phyloP scores from a whole-genome alignment of 495 filamentous ascomycete species.

The Astrothelium subdiscretum region DNA sequence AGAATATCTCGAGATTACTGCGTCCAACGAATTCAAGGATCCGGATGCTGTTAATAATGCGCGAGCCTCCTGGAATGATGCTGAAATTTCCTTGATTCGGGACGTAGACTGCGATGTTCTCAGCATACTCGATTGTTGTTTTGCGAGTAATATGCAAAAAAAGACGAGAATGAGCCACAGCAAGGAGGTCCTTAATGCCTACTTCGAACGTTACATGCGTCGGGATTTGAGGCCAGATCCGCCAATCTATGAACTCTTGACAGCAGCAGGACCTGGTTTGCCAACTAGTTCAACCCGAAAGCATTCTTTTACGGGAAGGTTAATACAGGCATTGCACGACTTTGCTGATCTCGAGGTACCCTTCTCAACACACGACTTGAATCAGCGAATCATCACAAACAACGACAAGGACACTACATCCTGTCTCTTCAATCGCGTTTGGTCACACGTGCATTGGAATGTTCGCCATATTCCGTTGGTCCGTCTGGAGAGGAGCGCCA shows the following conservation, averaged over 20 bases:
- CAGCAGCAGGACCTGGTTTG: neutral
- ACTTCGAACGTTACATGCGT: neutral
- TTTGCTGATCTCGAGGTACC: neutral
- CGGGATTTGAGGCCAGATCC: neutral
- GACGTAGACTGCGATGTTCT: constrained; percentile 18
- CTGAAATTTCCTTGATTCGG: constrained; percentile 14
- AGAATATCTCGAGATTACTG: constrained; percentile 10
- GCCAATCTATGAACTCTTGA: neutral
- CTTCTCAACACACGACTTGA: neutral
- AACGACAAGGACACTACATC: neutral
- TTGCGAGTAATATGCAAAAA: constrained; percentile 10
- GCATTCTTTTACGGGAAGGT: neutral
- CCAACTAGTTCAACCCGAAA: neutral
- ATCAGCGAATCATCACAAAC: neutral
- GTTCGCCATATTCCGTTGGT: neutral
- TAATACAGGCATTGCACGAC: neutral
- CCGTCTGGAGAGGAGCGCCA: neutral
- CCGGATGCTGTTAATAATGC: neutral
- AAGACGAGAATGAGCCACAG: neutral
- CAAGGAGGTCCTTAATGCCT: neutral
- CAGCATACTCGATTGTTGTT: constrained; percentile 24
- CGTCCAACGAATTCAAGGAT: neutral
- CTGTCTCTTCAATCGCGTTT: neutral
- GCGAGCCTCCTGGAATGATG: constrained; percentile 17
- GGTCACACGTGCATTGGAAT: neutral